Evolutionary conservation across 176 grass and related monocot species (phyloP).

Genomic region (Oryza meyeriana): DNA sequence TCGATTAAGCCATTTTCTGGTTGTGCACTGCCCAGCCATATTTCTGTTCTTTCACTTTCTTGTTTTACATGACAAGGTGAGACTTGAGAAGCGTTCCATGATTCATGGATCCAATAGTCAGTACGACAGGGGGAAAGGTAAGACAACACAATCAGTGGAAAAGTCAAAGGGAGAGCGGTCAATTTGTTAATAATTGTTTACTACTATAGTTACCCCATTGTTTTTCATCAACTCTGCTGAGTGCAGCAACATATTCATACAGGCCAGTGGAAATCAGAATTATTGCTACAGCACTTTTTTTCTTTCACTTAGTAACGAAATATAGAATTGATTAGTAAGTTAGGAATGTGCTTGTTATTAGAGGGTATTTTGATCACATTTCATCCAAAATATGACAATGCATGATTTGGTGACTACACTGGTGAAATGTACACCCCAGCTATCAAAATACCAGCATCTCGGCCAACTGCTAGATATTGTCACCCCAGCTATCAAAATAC

Average conservation of each 20-base stretch:
- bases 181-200: neutral
- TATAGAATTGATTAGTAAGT: constrained; percentile 11
- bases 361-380: neutral
- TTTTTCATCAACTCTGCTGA: neutral
- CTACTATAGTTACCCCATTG: neutral
- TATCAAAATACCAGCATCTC: neutral
- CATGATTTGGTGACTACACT: neutral
- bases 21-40: neutral
- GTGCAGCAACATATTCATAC: neutral
- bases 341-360: neutral
- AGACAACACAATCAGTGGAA: neutral
- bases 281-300: neutral
- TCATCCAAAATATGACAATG: neutral
- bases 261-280: neutral
- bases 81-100: neutral
- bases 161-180: neutral
- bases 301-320: neutral
- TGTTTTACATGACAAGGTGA: neutral
- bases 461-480: neutral
- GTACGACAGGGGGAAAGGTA: neutral
- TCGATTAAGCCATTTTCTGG: neutral
- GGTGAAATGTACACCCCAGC: neutral
- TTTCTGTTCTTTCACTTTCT: neutral
- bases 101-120: neutral
- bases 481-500: neutral